phyloP scores from a whole-genome alignment of 2,329 filamentous ascomycete species.

The Colletotrichum horii region DNA sequence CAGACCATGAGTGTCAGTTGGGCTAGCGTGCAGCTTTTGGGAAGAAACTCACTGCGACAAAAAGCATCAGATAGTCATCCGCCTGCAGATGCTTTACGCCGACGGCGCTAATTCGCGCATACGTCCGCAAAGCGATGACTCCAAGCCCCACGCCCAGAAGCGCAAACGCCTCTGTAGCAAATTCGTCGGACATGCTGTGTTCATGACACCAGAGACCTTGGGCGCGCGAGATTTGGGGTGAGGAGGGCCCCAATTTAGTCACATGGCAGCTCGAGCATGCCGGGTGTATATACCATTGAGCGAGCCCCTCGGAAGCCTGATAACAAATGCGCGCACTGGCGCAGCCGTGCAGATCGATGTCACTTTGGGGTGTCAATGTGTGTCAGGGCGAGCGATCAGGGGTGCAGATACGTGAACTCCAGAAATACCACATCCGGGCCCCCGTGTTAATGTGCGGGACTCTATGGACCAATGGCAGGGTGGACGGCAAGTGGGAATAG shows the following conservation, averaged over 20 bases:
- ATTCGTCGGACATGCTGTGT: conserved; percentile 20
- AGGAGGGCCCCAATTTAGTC: not conserved
- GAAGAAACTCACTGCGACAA: conserved; percentile 21
- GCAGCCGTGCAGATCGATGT: not conserved
- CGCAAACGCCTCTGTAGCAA: conserved; percentile 40
- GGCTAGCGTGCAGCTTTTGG: not conserved
- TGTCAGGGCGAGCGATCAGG: not conserved
- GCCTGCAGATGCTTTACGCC: conserved; percentile 56
- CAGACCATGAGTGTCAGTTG: not conserved
- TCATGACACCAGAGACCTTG: not conserved
- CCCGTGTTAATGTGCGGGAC: not conserved
- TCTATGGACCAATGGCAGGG: not conserved
- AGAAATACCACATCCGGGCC: not conserved
- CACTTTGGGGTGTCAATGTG: not conserved
- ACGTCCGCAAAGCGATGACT: conserved; percentile 55
- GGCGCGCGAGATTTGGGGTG: not conserved
- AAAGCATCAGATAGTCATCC: conserved; percentile 56
- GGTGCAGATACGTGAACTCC: not conserved
- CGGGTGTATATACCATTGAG: conserved; percentile 1
- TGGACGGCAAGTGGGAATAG: not conserved
- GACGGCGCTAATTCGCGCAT: conserved; percentile 50
- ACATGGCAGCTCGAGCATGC: not conserved
- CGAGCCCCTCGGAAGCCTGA: not conserved
- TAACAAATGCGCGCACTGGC: not conserved
- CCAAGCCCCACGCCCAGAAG: conserved; percentile 54